phyloP scores from a whole-genome alignment of 129 eudicot species.

The Solidago caesia region DNA sequence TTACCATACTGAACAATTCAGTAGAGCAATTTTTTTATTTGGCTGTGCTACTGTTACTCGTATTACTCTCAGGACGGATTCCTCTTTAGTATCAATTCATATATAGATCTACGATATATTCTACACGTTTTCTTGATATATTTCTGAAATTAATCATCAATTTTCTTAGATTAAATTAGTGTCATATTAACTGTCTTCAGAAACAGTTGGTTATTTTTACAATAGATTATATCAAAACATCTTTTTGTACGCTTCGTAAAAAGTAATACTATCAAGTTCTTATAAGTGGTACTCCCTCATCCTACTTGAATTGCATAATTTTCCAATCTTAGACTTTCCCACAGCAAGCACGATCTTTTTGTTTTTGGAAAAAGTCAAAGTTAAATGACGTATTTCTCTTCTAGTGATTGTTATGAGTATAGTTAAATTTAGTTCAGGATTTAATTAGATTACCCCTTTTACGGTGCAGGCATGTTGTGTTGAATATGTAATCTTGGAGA shows the following conservation, averaged over 20 bases:
- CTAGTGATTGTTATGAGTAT: background rate
- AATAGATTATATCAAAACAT: background rate
- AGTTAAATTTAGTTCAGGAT: background rate
- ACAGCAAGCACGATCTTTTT: too few relatives aligned
- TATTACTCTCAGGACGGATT: background rate
- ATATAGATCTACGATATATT: background rate
- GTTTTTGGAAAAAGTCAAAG: too few relatives aligned
- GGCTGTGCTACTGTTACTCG: background rate
- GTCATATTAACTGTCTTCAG: too few relatives aligned
- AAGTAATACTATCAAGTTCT: background rate
- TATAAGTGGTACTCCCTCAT: background rate
- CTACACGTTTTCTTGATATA: background rate
- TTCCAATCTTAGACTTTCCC: background rate
- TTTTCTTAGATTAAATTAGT: background rate
- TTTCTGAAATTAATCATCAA: background rate
- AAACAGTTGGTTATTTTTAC: background rate
- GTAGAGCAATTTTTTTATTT: background rate
- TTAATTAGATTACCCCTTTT: background rate
- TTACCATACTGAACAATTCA: background rate
- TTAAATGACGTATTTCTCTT: background rate
- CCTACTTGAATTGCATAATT: background rate
- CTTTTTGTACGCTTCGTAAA: background rate
- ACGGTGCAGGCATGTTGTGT: constrained; percentile 76
- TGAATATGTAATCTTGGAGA: constrained; percentile 85
- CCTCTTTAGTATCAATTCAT: background rate